Percentiles rank a stretch among this genome's conserved stretches.
phyloP scores from a whole-genome alignment of 306 rosid species.

The Malus domestica region ASM211411v1 NC_041798.1:28389001-28389500 shows the following conservation, averaged over 20 bases:
- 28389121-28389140: not conserved
- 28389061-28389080: not conserved
- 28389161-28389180: conserved; percentile 10
- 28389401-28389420: too few species aligned
- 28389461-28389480: too few species aligned
- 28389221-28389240: conserved; percentile 41
- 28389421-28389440: too few species aligned
- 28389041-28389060: not conserved
- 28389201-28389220: conserved; percentile 29
- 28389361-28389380: not conserved
- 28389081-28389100: not conserved
- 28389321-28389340: too few species aligned
- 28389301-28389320: not conserved
- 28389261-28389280: conserved; percentile 19
- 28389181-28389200: conserved; percentile 1
- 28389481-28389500: too few species aligned
- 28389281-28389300: not conserved
- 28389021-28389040: not conserved
- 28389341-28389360: not conserved
- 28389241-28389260: conserved; percentile 66
- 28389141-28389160: not conserved
- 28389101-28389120: not conserved
- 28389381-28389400: too few species aligned
- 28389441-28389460: too few species aligned
- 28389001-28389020: conserved; percentile 12